Evolutionary conservation across 75 land plant species (phyloP), one percentile per base, ranked within the genome.

Genomic region (Pseudotsuga menziesii): DNA sequence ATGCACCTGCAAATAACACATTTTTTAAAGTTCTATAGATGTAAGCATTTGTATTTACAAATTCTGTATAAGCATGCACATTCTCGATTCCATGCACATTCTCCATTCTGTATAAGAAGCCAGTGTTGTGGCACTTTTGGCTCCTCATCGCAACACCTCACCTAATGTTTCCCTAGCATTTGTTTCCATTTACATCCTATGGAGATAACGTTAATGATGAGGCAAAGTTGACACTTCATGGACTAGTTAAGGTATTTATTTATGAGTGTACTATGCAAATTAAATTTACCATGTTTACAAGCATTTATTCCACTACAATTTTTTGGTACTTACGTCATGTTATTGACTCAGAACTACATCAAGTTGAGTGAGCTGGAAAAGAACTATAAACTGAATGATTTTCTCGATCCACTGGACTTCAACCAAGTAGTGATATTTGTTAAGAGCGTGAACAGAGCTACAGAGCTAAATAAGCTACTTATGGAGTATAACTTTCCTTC

Each of bases 121-220:
- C 32, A 72, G 74, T 61, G 77, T 63, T 82, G 74, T 72, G 79
- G 73, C 78, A 66, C 78, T 78, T 25, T 52, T 56, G 36, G 80
- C 35, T 79, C 60, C 81, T 29, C 58, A 54, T 79, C 83, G 74
- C 85, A 80, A 77, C 72, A 23, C 72, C 83, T 86, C 85, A 86
- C 81, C 79, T 89, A 80, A 79, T 91, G 74, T 84, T 89, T 81
- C 80, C 79, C 56, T 86, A 76, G 83, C 76, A 78, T 79, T 91
- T 88, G 78, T 80, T 88, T 80, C 90, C 86, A 88, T 89, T 73
- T 73, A 73, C 95, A 97, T 98, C 99, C 99, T 9, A 94, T 97
- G 98, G 99, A 97, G 87, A 97, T 97, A 26, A 94, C 88, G 98
- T 97, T 25, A 98, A 97, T 62, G 99, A 97, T 78, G 99, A 97